Evolutionary conservation across 257 asterid species (phyloP).

Genomic region (Solanum chiquidenum): DNA sequence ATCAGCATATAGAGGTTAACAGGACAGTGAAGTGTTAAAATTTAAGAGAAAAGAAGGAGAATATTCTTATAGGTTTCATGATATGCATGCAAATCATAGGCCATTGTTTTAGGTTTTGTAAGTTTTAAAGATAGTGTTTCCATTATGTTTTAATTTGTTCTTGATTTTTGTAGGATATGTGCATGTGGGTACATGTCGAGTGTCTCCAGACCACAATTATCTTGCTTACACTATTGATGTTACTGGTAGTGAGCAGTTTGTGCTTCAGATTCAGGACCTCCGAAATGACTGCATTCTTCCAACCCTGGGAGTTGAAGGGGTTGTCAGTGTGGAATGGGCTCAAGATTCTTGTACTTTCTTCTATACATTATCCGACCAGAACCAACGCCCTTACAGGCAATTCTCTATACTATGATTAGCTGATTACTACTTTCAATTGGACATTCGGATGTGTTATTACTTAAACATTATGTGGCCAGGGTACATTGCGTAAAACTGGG

Average conservation of each 20-base stretch:
- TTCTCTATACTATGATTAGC: slow-evolving; percentile 1
- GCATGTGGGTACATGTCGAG: slow-evolving; percentile 86
- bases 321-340: slow-evolving; percentile 93
- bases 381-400: slow-evolving; percentile 90
- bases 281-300: slow-evolving; percentile 26
- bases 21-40: neutral
- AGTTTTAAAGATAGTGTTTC: neutral
- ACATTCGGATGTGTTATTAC: slow-evolving; percentile 12
- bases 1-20: neutral
- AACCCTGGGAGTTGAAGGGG: slow-evolving; percentile 46
- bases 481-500: slow-evolving; percentile 53
- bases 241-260: slow-evolving; percentile 62
- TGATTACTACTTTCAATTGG: neutral
- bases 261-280: slow-evolving; percentile 78
- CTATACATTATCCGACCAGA: slow-evolving; percentile 66
- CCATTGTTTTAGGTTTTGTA: neutral
- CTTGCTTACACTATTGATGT: slow-evolving; percentile 76
- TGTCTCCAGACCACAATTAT: slow-evolving; percentile 81
- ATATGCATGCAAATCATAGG: neutral
- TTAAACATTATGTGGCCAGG: slow-evolving; percentile 26
- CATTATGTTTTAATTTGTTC: neutral
- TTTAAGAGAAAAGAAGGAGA: neutral
- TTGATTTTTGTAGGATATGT: slow-evolving; percentile 56
- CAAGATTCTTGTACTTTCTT: slow-evolving; percentile 58
- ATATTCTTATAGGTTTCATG: neutral